phyloP scores from a whole-genome alignment of 495 filamentous ascomycete genomes.

The Xylaria scruposa region DNA sequence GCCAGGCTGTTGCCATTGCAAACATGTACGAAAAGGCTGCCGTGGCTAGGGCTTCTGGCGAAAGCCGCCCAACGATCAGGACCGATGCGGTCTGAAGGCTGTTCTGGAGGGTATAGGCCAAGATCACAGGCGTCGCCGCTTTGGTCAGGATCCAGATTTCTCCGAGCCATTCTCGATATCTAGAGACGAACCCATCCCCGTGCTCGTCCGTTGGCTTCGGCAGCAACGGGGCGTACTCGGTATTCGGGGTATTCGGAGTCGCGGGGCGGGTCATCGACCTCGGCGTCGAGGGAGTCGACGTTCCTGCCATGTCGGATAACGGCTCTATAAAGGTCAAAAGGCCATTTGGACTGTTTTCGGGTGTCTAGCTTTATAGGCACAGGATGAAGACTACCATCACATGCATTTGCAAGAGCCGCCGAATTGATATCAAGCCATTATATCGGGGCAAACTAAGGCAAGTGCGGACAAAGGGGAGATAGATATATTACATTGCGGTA shows the following conservation, averaged over 20 bases:
- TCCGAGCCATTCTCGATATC: conserved; percentile 47
- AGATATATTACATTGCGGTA: conserved; percentile 8
- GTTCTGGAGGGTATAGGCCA: conserved; percentile 90
- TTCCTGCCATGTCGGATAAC: conserved; percentile 13
- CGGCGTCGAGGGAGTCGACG: conserved; percentile 15
- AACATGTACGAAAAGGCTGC: conserved; percentile 93
- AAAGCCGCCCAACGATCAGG: conserved; percentile 78
- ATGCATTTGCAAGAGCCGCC: background rate
- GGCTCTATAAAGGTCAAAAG: background rate
- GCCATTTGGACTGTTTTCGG: conserved; percentile 9
- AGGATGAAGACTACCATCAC: background rate
- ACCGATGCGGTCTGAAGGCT: conserved; percentile 87
- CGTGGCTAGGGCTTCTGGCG: conserved; percentile 80
- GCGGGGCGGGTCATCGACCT: conserved; percentile 22
- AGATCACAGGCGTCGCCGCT: conserved; percentile 78
- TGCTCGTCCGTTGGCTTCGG: conserved; percentile 42
- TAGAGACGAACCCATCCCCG: conserved; percentile 15
- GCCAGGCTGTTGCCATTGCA: conserved; percentile 88
- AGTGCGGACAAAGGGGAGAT: background rate
- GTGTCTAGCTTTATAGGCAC: background rate
- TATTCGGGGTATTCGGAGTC: conserved; percentile 22
- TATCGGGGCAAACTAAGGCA: background rate
- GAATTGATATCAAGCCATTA: background rate
- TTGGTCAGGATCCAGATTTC: conserved; percentile 76
- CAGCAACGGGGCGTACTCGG: conserved; percentile 58